phyloP scores from a whole-genome alignment of 495 filamentous ascomycete species.

The Letharia lupina region DNA sequence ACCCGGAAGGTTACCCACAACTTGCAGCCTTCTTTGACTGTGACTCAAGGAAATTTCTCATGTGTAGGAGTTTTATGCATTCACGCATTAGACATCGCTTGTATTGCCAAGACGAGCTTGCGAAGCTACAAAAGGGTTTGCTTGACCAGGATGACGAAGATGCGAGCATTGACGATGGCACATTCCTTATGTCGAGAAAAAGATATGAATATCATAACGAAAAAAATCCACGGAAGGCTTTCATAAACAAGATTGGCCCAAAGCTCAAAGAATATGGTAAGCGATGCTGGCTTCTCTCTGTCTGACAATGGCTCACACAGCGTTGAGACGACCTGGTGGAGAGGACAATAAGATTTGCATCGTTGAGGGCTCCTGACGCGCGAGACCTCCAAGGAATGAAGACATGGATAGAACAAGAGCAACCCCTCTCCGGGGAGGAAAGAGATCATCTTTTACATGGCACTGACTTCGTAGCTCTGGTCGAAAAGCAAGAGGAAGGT shows the following conservation, averaged over 20 bases:
- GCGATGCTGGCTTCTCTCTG: slow-evolving; percentile 7
- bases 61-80: slow-evolving; percentile 31
- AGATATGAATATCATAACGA: no score
- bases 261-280: slow-evolving; percentile 30
- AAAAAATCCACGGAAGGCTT: no score
- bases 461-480: slow-evolving; percentile 32
- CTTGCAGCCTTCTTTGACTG: slow-evolving; percentile 30
- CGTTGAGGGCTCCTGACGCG: slow-evolving; percentile 17
- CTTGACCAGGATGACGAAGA: slow-evolving; percentile 26
- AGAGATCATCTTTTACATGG: slow-evolving; percentile 25
- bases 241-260: slow-evolving; percentile 26
- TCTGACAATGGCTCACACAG: slow-evolving; percentile 1
- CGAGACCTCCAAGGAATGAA: slow-evolving; percentile 28
- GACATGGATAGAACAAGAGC: slow-evolving; percentile 23
- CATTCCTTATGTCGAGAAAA: no score
- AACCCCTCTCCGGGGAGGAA: slow-evolving; percentile 21
- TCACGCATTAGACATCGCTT: slow-evolving; percentile 31
- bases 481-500: slow-evolving; percentile 28
- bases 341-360: slow-evolving; percentile 8
- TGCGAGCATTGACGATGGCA: slow-evolving; percentile 6
- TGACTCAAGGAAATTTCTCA: slow-evolving; percentile 23
- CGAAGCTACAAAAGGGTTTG: slow-evolving; percentile 28
- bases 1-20: slow-evolving; percentile 25
- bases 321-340: slow-evolving; percentile 20
- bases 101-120: slow-evolving; percentile 32